Evolutionary conservation across 768 basidiomycete species (phyloP).

Genomic region (Leccinum barrowsii): DNA sequence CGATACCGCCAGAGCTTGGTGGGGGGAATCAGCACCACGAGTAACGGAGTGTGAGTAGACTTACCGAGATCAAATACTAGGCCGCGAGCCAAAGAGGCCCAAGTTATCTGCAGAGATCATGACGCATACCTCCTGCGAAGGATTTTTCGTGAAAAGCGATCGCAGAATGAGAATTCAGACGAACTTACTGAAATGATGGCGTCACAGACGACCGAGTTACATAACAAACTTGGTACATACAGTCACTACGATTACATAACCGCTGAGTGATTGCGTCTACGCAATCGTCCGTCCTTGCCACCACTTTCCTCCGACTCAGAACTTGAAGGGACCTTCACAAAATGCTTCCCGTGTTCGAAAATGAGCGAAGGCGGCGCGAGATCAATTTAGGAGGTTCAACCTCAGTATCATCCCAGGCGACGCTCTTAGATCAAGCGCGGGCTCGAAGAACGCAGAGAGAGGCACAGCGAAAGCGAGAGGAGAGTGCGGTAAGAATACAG

Average conservation of each 20-base stretch:
- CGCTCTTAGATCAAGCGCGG: slow-evolving; percentile 62
- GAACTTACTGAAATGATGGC: slow-evolving; percentile 13
- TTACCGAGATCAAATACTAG: slow-evolving; percentile 17
- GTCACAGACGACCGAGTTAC: slow-evolving; percentile 21
- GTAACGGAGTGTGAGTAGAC: background rate
- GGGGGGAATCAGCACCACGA: background rate
- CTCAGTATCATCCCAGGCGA: slow-evolving; percentile 45
- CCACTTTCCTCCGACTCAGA: background rate
- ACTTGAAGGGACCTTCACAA: background rate
- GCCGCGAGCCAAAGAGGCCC: slow-evolving; percentile 18
- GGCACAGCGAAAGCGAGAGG: slow-evolving; percentile 50
- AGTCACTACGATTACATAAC: slow-evolving; percentile 9
- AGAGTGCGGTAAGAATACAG: slow-evolving; percentile 61
- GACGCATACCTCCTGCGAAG: slow-evolving; percentile 19
- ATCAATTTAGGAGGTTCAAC: slow-evolving; percentile 77
- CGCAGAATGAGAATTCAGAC: slow-evolving; percentile 10
- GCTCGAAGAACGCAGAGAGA: slow-evolving; percentile 56
- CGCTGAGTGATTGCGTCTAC: background rate
- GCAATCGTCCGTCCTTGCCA: background rate
- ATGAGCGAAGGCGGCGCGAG: slow-evolving; percentile 50
- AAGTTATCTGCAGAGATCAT: slow-evolving; percentile 5
- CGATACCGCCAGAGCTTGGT: slow-evolving; percentile 16
- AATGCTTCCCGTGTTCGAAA: slow-evolving; percentile 47
- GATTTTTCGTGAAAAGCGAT: slow-evolving; percentile 17
- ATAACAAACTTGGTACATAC: no score